Evolutionary conservation across 176 grass and related monocot genomes (phyloP).

Genomic region (Eleusine coracana): DNA sequence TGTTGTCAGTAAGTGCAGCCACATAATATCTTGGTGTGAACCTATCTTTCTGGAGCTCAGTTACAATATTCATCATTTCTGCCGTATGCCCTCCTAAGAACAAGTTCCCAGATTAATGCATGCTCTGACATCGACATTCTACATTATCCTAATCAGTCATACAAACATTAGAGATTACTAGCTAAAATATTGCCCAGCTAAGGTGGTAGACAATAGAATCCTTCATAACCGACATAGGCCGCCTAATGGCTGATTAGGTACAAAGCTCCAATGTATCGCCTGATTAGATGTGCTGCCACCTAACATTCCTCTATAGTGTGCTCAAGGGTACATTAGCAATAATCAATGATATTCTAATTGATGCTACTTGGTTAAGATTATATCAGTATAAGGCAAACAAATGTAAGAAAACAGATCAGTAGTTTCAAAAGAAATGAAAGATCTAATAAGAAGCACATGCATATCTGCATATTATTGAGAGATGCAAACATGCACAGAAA

Average conservation of each 20-base stretch:
- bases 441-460: not conserved
- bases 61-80: constrained; percentile 89
- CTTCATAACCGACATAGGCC: too few relatives aligned
- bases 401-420: not conserved
- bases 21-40: constrained; percentile 83
- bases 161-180: not conserved
- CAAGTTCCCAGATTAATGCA: constrained; percentile 14
- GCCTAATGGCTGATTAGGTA: too few relatives aligned
- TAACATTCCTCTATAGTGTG: too few relatives aligned
- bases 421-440: not conserved
- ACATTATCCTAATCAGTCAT: not conserved
- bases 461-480: not conserved
- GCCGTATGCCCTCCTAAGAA: constrained; percentile 81
- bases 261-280: too few relatives aligned
- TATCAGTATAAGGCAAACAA: too few relatives aligned
- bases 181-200: not conserved
- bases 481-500: not conserved
- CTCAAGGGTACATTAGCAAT: too few relatives aligned
- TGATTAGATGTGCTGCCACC: too few relatives aligned
- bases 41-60: constrained; percentile 73
- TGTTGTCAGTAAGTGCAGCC: constrained; percentile 88
- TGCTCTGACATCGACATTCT: not conserved
- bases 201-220: not conserved
- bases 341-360: too few relatives aligned
- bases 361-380: too few relatives aligned